Base-by-base conservation (phyloP, 495 filamentous ascomycete species). In the Penicillium subrubescens region DNA sequence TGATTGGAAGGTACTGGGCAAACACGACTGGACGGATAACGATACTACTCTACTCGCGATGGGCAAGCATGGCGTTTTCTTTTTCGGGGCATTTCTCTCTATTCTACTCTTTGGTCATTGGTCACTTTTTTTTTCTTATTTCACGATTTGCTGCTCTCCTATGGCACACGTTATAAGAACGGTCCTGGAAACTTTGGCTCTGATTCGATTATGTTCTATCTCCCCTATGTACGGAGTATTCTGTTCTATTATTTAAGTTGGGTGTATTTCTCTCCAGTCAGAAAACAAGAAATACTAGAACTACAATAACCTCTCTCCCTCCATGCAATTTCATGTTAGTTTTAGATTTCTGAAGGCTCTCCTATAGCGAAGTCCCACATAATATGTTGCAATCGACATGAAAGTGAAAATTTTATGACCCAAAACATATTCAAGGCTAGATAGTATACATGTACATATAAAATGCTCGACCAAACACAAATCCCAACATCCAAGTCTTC, bases 1-100 rank as follows among this genome's bases (percentile, higher is more conserved):
- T 21, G 33, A 3, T 48, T 48, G 10, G 21, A 56, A 34, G 53
- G 10, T 61, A 43, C 43, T 11, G 37, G 58, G 60, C 44, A 19
- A 19, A 37, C 25, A 58, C 14, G 56, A 58, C 56, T 2, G 34
- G 37, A 58, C 21, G 56, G 57, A 29, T 59, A 27, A 29, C 27
- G 57, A 58, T 58, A 29, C 35, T 58, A 29, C 35, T 60, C 25
- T 35, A 33, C 41, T 41, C 23, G 57, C 21, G 25, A 48, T 43
- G 50, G 51, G 39, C 51, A 33, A 62, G 60, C 60, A 62, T 35
- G 60, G 60, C 60, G 60, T 62, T 62, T 48, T 25, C 25, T 1
- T 54, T 12, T 62, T 50, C 17, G 23, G 34, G 53, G 37, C 34
- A 25, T 51, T 60, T 51, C 41, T 2, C 46, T 27, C 39, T 60